Evolutionary conservation across 495 filamentous ascomycete genomes (phyloP), one percentile per base, ranked within the genome.

Genomic region (Bryoglossum gracile): DNA sequence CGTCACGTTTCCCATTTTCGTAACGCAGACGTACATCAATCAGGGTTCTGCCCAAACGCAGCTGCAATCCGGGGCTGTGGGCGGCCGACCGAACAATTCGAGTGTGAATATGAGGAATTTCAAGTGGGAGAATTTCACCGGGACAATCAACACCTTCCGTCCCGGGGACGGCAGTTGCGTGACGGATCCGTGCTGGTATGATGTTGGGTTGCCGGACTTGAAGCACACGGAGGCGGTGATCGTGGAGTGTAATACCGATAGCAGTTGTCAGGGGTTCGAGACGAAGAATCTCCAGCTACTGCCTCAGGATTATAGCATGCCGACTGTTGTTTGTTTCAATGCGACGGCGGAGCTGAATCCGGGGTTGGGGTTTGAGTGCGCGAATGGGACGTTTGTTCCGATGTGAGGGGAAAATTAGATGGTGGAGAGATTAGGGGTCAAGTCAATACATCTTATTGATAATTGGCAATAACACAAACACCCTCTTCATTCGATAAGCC

Each of bases 1-100:
- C 51, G 68, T 70, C 25, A 66, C 69, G 1, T 72, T 72, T 43
- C 69, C 68, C 0, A 68, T 70, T 34, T 70, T 69, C 40, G 68
- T 69, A 5, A 69, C 66, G 9, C 66, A 69, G 51, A 67, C 56
- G 3, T 38, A 38, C 14, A 18, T 38, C 8, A 38, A 38, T 13
- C 35, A 38, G 11, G 35, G 35, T 6, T 38, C 39, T 70, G 68
- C 52, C 40, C 48, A 57, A 64, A 70, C 38, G 63, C 68, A 39
- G 57, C 60, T 18, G 61, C 53, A 8, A 59, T 53, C 5, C 52
- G 62, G 48, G 56, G 54, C 1, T 55, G 55, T 18, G 42, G 56
- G 2, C 46, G 49, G 4, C 56, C 59, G 35, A 59, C 63, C 39
- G 65, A 65, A 42, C 56, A 61, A 5, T 58, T 60, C 23, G 64